Base-by-base conservation (phyloP, 1,284 basidiomycete species). In the Blastosporella zonata region DNA sequence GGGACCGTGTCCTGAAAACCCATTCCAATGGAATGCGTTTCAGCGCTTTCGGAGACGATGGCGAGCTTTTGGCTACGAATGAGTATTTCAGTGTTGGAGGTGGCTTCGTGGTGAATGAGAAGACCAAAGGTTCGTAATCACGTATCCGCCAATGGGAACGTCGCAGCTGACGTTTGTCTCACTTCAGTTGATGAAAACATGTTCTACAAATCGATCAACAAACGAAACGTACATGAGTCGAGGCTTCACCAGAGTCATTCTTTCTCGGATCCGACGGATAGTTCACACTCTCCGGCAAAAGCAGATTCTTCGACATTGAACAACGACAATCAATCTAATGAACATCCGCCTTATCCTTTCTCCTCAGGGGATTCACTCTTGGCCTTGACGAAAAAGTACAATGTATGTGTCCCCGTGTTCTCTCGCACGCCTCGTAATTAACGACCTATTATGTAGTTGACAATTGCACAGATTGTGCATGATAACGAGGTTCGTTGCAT, bases 181-280 rank as follows among this genome's bases (percentile, higher is more conserved):
- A 22, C 35, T 31, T 10, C 64, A 90, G 84, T 90, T 58, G 87
- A 93, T 60, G 95, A 98, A 70, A 97, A 98, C 65, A 66, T 97
- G 55, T 97, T 93, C 66, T 97, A 97, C 77, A 93, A 93, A 65
- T 85, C 91, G n/a, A 89, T 95, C n/a, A 82, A 93, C 62, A 90
- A 93, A 64, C 72, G 74, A 42, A 75, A 77, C 9, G 94, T 95
- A 4, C 85, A 88, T 46, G 81, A 81, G 17, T 85, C 87, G 21
- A 80, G 95, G 25, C 70, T 93, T 21, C 81, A 90, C 55, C 89
- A 90, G 58, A 73, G 71, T 4, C 81, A 87, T 60, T 78, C 72
- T 18, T 56, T 72, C 7, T 50, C 72, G 10, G 75, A 78, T n/a
- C 64, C 71, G 1, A 54, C 48, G 49, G 39, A 37, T 17, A 7